Percentiles rank a stretch among this genome's conserved stretches.
Conservation (phyloP, 495 filamentous ascomycete species). For the Lophiotrema nucula region DNA sequence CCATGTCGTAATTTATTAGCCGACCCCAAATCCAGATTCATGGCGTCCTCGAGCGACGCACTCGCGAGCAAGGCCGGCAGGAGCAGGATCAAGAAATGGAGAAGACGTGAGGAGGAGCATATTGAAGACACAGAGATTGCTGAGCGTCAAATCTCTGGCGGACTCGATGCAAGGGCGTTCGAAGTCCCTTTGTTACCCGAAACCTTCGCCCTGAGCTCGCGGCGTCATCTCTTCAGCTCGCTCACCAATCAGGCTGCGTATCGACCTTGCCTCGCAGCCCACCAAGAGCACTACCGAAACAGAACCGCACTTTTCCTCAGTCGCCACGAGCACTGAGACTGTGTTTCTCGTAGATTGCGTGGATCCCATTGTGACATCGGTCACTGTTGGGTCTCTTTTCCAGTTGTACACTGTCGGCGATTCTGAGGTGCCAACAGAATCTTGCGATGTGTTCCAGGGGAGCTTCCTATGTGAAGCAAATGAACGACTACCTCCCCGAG, state of each 20-base stretch:
- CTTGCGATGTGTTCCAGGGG: too few relatives aligned
- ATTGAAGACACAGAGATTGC: neutral
- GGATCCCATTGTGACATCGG: too few relatives aligned
- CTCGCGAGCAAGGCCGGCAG: neutral
- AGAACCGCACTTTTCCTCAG: too few relatives aligned
- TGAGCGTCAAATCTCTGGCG: too few relatives aligned
- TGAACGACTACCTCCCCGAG: too few relatives aligned
- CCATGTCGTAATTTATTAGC: slow-evolving; percentile 6
- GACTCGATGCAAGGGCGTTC: neutral
- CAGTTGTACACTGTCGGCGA: too few relatives aligned
- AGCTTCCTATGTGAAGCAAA: too few relatives aligned
- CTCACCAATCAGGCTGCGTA: neutral
- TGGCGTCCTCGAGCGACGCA: neutral
- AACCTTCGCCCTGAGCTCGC: neutral
- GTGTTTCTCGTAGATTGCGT: too few relatives aligned
- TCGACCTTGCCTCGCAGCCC: neutral
- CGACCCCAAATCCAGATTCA: neutral
- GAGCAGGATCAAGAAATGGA: neutral
- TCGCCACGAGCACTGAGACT: too few relatives aligned
- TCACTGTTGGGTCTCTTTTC: too few relatives aligned
- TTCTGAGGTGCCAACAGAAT: too few relatives aligned
- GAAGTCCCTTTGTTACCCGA: neutral
- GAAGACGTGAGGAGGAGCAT: neutral
- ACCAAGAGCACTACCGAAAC: too few relatives aligned
- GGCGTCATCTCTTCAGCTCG: neutral